These are phyloP conservation scores for Linnemannia elongata DNA, from an alignment of 192 early-diverging fungal genomes.

Conservation along the genomic window DNA sequence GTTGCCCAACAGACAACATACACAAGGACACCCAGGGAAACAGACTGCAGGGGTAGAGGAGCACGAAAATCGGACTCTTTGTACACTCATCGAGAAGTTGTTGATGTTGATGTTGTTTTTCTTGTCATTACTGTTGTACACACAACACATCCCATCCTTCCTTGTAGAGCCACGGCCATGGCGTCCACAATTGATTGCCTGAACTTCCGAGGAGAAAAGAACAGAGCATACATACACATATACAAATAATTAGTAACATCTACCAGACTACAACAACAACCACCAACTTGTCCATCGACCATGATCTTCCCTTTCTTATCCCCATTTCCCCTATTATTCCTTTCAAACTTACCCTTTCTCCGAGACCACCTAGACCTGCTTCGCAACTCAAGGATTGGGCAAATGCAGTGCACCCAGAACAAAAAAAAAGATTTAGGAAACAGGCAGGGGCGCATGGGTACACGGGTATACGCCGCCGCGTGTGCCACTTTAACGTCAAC, in stretches of 20 bases:
- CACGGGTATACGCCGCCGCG: not conserved
- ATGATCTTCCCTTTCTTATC: not conserved
- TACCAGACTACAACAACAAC: not conserved
- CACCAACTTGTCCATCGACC: not conserved
- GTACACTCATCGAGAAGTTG: not conserved
- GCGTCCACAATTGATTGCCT: not conserved
- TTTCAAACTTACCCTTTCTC: not conserved
- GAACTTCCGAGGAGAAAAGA: not conserved
- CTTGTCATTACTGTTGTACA: not conserved
- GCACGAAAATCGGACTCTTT: not conserved
- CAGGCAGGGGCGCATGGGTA: not conserved
- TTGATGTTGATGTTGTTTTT: too few species aligned
- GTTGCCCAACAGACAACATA: not conserved
- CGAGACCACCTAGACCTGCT: not conserved
- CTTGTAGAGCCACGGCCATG: not conserved
- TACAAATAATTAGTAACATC: not conserved
- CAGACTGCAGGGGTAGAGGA: not conserved
- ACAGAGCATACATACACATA: not conserved
- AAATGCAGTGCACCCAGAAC: not conserved
- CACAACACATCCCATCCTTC: not conserved
- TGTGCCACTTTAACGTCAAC: not conserved
- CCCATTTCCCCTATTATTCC: not conserved
- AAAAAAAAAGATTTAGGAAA: not conserved
- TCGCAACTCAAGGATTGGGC: not conserved
- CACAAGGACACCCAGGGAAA: not conserved